Percentiles rank a stretch among this genome's conserved stretches.
These are phyloP conservation scores for Amanita exitialis DNA, from an alignment of 768 basidiomycete genomes.

Conservation along the genomic window DNA sequence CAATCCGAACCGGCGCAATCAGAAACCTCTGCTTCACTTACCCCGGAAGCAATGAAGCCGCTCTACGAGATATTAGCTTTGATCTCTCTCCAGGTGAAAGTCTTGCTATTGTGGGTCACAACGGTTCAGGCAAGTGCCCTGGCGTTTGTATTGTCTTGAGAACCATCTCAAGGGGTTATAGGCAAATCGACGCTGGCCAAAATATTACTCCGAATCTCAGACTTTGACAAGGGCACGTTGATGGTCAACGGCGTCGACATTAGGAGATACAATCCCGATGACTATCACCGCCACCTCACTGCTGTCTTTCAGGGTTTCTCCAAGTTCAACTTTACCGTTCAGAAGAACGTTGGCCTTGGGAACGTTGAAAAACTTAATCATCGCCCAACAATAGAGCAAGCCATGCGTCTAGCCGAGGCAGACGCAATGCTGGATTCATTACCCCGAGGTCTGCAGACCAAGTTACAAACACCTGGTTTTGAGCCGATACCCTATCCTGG, in stretches of 20 bases:
- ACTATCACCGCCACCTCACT: slow-evolving; percentile 68
- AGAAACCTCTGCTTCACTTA: slow-evolving; percentile 60
- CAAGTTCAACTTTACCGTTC: slow-evolving; percentile 65
- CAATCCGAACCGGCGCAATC: slow-evolving; percentile 6
- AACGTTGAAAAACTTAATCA: slow-evolving; percentile 54
- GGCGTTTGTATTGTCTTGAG: slow-evolving; percentile 8
- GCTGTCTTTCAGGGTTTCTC: slow-evolving; percentile 84
- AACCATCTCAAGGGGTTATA: slow-evolving; percentile 18
- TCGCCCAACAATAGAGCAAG: slow-evolving; percentile 45
- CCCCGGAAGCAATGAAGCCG: slow-evolving; percentile 60
- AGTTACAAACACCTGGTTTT: slow-evolving; percentile 53
- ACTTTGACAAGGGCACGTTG: slow-evolving; percentile 63
- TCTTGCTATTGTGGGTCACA: slow-evolving; percentile 79
- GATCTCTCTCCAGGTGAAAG: slow-evolving; percentile 65
- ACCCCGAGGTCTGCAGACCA: slow-evolving; percentile 66
- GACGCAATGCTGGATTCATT: slow-evolving; percentile 53
- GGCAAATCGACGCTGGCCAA: slow-evolving; percentile 87
- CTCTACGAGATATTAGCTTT: slow-evolving; percentile 62
- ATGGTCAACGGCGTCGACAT: slow-evolving; percentile 64
- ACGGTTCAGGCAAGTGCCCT: slow-evolving; percentile 57
- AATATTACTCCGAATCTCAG: slow-evolving; percentile 67
- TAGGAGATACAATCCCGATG: slow-evolving; percentile 50
- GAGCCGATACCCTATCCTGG: slow-evolving; percentile 41
- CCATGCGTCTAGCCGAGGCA: slow-evolving; percentile 67
- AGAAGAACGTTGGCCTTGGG: slow-evolving; percentile 84